Base-by-base conservation (phyloP, 495 filamentous ascomycete species). In the Neurospora pannonica region DNA sequence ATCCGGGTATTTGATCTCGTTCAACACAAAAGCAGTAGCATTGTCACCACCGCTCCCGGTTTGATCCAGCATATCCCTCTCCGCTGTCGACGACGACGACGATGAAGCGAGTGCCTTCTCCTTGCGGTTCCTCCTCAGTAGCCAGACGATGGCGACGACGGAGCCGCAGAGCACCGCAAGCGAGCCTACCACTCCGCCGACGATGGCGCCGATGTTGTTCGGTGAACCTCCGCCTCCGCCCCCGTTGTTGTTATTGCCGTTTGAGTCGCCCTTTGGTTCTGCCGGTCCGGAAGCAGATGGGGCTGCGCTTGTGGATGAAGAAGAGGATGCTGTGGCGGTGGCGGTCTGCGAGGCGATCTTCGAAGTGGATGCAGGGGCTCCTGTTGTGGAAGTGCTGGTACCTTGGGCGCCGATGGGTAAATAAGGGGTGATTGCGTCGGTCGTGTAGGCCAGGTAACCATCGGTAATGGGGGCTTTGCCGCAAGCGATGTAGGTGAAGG, bases 401-500 rank as follows among this genome's bases (percentile, higher is more conserved):
- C 8, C 7, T 21, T 48, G 43, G n/a, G n/a, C 43, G n/a, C n/a
- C 19, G 43, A 46, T n/a, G 19, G 43, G 43, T 6, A 43, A 1
- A 21, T 21, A 36, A 15, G 40, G 5, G 40, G 40, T 42, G 40
- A 42, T 42, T 4, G 34, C 17, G 40, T n/a, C 60, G 0, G 71
- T 75, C 5, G 76, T 72, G 24, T 72, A 76, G 11, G 74, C 75
- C 5, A 67, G 34, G 71, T 74, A 76, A 10, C 24, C 13, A 15
- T 77, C 73, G 3, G 72, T 72, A 17, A 15, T 76, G 21, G 76
- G 67, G 15, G 10, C 37, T 6, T 38, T 34, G 19, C 70, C 78
- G 31, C 76, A 79, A 4, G 71, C 78, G n/a, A 79, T 73, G 71
- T 78, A 74, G 10, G 71, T 73, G 54, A 74, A 76, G 4, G 73